phyloP scores from a whole-genome alignment of 306 rosid species.

The Cucurbita maxima region DNA sequence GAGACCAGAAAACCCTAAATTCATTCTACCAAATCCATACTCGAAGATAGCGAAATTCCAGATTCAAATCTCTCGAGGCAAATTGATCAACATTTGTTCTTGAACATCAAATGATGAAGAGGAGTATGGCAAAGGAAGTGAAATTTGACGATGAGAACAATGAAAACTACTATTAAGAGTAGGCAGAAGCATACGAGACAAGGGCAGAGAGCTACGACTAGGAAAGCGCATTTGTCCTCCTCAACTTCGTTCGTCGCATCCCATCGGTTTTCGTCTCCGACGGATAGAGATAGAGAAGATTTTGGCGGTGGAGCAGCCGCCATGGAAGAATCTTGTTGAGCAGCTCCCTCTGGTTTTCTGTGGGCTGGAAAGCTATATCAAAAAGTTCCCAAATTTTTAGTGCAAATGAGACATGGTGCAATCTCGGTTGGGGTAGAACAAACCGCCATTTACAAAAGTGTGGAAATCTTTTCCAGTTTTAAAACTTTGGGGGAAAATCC shows the following conservation, averaged over 20 bases:
- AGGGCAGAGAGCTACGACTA: slow-evolving; percentile 72
- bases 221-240: slow-evolving; percentile 40
- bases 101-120: slow-evolving; percentile 41
- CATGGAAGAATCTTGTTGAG: slow-evolving; percentile 13
- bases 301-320: slow-evolving; percentile 35
- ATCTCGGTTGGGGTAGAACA: no score
- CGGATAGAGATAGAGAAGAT: slow-evolving; percentile 26
- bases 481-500: no score
- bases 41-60: not conserved
- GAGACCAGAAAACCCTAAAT: not conserved
- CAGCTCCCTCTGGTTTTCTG: not conserved
- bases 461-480: no score
- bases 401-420: not conserved
- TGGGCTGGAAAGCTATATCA: not conserved
- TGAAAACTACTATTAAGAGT: slow-evolving; percentile 34
- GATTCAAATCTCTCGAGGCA: not conserved
- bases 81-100: slow-evolving; percentile 27
- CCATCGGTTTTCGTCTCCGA: slow-evolving; percentile 24
- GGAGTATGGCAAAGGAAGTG: slow-evolving; percentile 78
- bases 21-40: slow-evolving; percentile 5
- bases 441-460: no score
- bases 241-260: slow-evolving; percentile 17
- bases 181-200: slow-evolving; percentile 64
- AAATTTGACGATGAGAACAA: slow-evolving; percentile 54
- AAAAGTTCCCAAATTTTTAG: not conserved